Evolutionary conservation across 2,329 filamentous ascomycete species (phyloP), one percentile per base, ranked within the genome.

Genomic region (Pyrenophora graminea): DNA sequence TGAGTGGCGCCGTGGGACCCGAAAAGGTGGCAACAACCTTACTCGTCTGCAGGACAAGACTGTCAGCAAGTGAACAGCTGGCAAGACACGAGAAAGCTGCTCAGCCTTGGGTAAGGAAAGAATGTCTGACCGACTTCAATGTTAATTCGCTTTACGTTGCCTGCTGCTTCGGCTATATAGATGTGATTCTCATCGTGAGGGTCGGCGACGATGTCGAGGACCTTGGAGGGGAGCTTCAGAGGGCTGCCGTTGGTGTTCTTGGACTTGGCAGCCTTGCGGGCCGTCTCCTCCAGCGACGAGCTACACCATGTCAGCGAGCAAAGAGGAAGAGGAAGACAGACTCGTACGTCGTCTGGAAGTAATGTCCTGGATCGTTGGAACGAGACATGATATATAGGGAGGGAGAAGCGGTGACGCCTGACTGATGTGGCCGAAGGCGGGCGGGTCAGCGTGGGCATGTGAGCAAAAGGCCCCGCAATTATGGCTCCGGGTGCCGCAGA

Each of bases 311-410:
- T 69, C 50, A 58, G 46, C 48, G 43, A 45, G 34, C 48, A 13
- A 36, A 31, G 27, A 30, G 30, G 21, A 40, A 37, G 7, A 39
- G 33, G 36, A 31, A 39, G 40, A 23, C 39, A 42, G 37, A 34
- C 72, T n/a, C 86, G 75, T 77, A 94, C 90, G 92, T 89, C 25
- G 91, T 95, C 74, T 97, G 90, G 70, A 97, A 97, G 79, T 95
- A 97, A 69, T 94, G 85, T 25, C 88, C 86, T 44, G 86, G 82
- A 67, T 96, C 84, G 43, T 83, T 67, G 23, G 70, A 71, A 39
- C 61, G 63, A 36, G 69, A 71, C 70, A 73, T 73, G 55, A 47
- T 59, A 47, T 59, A 58, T 51, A 57, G 27, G 39, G 39, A 19
- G n/a, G 39, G 55, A 59, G 39, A 52, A 53, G 46, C 52, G 49